These are phyloP conservation scores for Populus tomentosa DNA, from an alignment of 441 rosid species.

Conservation along the genomic window DNA sequence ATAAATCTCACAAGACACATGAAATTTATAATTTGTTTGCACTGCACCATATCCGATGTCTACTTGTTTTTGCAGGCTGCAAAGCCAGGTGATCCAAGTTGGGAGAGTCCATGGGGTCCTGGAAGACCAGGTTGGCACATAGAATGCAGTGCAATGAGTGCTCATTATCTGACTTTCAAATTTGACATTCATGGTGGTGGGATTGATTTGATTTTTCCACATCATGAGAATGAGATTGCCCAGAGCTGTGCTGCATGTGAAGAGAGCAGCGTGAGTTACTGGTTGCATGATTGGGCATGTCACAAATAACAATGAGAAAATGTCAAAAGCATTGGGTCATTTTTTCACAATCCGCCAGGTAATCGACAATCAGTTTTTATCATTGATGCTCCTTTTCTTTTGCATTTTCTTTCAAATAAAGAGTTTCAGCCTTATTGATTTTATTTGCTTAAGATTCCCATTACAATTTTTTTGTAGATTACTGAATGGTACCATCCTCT, in stretches of 20 bases:
- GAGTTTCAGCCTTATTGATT: neutral
- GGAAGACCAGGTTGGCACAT: conserved; percentile 99
- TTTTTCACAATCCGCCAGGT: too few species aligned
- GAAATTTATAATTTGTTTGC: neutral
- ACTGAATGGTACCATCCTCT: conserved; percentile 67
- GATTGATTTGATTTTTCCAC: conserved; percentile 86
- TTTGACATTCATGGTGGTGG: conserved; percentile 98
- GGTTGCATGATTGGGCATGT: too few species aligned
- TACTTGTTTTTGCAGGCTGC: conserved; percentile 55
- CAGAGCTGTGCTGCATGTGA: conserved; percentile 83
- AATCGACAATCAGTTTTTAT: neutral
- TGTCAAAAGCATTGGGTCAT: too few species aligned
- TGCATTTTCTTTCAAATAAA: too few species aligned
- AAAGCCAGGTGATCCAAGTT: conserved; percentile 78
- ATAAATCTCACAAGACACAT: conserved; percentile 1
- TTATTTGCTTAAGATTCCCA: conserved; percentile 1
- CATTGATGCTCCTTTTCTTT: conserved; percentile 4
- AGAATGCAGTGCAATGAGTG: conserved; percentile 99
- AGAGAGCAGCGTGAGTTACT: too few species aligned
- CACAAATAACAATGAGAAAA: too few species aligned
- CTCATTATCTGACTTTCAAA: conserved; percentile 49
- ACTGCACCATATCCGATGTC: neutral
- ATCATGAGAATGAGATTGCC: conserved; percentile 89
- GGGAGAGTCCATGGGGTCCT: conserved; percentile 90
- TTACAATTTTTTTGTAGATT: conserved; percentile 41